Conservation (phyloP, 805 yeast species). For the Metschnikowia kunwiensis region DNA sequence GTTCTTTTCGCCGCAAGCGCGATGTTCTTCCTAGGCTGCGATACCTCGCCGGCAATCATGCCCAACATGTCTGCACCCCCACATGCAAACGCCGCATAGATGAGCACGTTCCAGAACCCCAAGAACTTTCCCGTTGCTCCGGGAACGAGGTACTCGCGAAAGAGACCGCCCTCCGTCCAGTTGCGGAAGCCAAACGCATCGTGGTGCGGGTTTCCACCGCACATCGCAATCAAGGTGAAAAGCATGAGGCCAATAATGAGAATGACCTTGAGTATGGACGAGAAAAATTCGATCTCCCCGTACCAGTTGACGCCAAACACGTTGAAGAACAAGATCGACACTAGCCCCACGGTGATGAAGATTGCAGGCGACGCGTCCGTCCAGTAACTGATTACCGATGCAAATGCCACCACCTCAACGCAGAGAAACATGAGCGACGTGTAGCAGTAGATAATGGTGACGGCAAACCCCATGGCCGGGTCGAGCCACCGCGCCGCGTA, state of each 20-base stretch:
- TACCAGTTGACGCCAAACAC: constrained; percentile 25
- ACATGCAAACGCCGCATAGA: constrained; percentile 65
- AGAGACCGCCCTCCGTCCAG: constrained; percentile 35
- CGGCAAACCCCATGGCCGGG: constrained; percentile 36
- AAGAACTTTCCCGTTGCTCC: constrained; percentile 63
- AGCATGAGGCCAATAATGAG: constrained; percentile 37
- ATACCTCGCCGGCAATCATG: constrained; percentile 39
- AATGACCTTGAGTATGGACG: constrained; percentile 21
- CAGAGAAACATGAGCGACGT: constrained; percentile 34
- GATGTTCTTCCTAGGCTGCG: constrained; percentile 39
- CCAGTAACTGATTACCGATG: constrained; percentile 31
- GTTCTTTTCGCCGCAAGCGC: constrained; percentile 35
- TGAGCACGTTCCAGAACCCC: constrained; percentile 60
- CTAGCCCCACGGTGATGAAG: constrained; percentile 29
- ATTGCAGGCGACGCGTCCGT: constrained; percentile 31
- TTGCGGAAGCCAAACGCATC: constrained; percentile 36
- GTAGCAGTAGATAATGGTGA: constrained; percentile 32
- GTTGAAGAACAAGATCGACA: constrained; percentile 29
- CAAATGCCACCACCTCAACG: constrained; percentile 32
- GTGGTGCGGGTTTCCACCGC: constrained; percentile 36
- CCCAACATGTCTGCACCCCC: constrained; percentile 45
- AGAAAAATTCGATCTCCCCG: constrained; percentile 21
- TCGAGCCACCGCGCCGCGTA: constrained; percentile 35
- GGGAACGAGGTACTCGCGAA: constrained; percentile 24
- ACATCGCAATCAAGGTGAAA: constrained; percentile 36